Percentiles rank a stretch among this genome's conserved stretches.
Evolutionary conservation across 345 rosid species (phyloP).

Genomic region (Gossypium arboreum): DNA sequence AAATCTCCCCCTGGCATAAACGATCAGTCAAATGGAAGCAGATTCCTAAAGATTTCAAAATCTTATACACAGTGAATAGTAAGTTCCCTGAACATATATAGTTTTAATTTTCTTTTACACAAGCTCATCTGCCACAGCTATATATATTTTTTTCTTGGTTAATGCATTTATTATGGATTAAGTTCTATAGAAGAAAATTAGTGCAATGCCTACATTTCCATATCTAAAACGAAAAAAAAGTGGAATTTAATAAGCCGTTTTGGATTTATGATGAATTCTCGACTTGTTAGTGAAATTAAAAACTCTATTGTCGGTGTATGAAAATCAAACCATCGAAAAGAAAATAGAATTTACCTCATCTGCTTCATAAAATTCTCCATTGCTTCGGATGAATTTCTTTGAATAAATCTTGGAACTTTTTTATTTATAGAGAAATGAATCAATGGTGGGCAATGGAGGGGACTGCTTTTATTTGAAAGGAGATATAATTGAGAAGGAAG

Average conservation of each 20-base stretch:
- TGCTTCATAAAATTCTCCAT: slow-evolving; percentile 38
- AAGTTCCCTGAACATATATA: background rate
- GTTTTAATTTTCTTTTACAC: background rate
- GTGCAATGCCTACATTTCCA: background rate
- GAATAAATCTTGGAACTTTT: background rate
- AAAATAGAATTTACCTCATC: background rate
- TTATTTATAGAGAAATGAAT: background rate
- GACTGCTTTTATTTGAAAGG: slow-evolving; percentile 28
- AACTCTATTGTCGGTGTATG: no score
- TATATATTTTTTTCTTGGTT: background rate
- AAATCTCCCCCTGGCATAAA: slow-evolving; percentile 29
- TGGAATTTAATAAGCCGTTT: background rate
- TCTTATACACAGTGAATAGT: background rate
- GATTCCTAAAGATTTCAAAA: background rate
- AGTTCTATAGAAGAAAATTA: background rate
- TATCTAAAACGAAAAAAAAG: background rate
- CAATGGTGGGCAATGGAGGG: background rate
- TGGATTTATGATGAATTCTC: background rate
- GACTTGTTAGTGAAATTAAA: background rate
- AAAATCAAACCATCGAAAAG: background rate
- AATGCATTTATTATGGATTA: background rate
- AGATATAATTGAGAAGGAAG: background rate
- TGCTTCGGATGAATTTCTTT: background rate
- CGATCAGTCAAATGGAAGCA: slow-evolving; percentile 4
- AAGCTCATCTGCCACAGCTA: background rate